Evolutionary conservation across 2,329 filamentous ascomycete species (phyloP).

Genomic region (Ascomycota sp.): DNA sequence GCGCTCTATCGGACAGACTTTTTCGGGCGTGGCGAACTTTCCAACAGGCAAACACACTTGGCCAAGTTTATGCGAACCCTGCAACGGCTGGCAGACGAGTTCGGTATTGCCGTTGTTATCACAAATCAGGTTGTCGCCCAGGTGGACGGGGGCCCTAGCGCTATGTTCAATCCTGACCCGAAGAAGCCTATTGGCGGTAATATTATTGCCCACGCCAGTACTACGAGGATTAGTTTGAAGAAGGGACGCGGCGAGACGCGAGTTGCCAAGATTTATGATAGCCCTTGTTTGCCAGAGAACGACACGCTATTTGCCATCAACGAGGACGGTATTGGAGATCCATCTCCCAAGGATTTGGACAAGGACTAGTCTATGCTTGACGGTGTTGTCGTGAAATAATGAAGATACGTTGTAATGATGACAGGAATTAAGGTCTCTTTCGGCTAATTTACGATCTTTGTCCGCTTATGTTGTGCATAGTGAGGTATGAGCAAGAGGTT

Average conservation of each 20-base stretch:
- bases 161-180: slow-evolving; percentile 98
- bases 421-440: too few relatives aligned
- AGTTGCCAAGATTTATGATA: slow-evolving; percentile 98
- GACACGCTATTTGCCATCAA: slow-evolving; percentile 94
- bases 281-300: slow-evolving; percentile 86
- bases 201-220: slow-evolving; percentile 95
- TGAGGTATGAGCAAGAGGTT: too few relatives aligned
- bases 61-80: slow-evolving; percentile 77
- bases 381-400: too few relatives aligned
- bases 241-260: slow-evolving; percentile 90
- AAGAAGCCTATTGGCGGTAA: slow-evolving; percentile 99
- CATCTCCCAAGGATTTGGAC: slow-evolving; percentile 84
- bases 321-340: slow-evolving; percentile 91
- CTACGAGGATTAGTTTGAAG: slow-evolving; percentile 82
- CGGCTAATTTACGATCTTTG: too few relatives aligned
- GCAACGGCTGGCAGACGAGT: slow-evolving; percentile 60
- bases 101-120: slow-evolving; percentile 94
- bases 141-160: slow-evolving; percentile 83
- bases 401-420: too few relatives aligned
- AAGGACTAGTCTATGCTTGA: too few relatives aligned
- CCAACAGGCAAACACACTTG: slow-evolving; percentile 74
- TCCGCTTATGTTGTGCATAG: too few relatives aligned
- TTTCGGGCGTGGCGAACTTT: slow-evolving; percentile 85
- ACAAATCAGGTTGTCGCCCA: slow-evolving; percentile 98
- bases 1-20: slow-evolving; percentile 94